A percentile compares a stretch with the other conserved stretches of the same genome.
phyloP scores from a whole-genome alignment of 23 red algal species.

The Gracilaria domingensis region DNA sequence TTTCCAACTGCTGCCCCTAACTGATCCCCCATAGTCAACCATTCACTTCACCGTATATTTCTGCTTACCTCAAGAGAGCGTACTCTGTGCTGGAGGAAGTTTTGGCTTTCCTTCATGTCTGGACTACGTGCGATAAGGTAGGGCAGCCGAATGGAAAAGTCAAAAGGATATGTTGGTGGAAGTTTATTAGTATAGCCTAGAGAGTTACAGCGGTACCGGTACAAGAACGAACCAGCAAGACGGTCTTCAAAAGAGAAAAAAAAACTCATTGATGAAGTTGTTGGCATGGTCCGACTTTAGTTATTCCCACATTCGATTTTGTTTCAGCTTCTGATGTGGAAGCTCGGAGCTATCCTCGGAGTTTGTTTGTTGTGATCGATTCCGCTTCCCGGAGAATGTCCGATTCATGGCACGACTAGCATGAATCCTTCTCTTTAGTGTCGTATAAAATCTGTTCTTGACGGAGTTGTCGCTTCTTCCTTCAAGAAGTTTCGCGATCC shows the following conservation, averaged over 20 bases:
- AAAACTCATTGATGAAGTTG: too few species aligned
- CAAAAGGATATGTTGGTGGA: too few species aligned
- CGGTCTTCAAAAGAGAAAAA: too few species aligned
- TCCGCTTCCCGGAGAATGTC: not conserved
- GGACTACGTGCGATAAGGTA: too few species aligned
- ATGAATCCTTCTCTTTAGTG: slow-evolving; percentile 53
- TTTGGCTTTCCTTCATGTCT: too few species aligned
- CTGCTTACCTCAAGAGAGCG: too few species aligned
- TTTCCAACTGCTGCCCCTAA: not conserved
- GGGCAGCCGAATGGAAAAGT: too few species aligned
- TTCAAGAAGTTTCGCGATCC: slow-evolving; percentile 73
- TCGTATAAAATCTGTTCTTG: slow-evolving; percentile 87
- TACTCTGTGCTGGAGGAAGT: too few species aligned
- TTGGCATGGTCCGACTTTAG: not conserved
- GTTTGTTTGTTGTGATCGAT: slow-evolving; percentile 4
- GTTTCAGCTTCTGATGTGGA: not conserved
- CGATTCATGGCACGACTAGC: not conserved
- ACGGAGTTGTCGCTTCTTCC: slow-evolving; percentile 88
- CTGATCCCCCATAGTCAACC: not conserved
- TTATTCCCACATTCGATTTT: not conserved
- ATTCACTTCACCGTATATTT: not conserved
- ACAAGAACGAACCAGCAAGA: too few species aligned
- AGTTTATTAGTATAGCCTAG: too few species aligned
- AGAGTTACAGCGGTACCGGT: too few species aligned
- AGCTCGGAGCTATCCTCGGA: not conserved